Evolutionary conservation across 2,329 filamentous ascomycete species (phyloP), one percentile per base, ranked within the genome.

Genomic region (Fusarium domesticum): DNA sequence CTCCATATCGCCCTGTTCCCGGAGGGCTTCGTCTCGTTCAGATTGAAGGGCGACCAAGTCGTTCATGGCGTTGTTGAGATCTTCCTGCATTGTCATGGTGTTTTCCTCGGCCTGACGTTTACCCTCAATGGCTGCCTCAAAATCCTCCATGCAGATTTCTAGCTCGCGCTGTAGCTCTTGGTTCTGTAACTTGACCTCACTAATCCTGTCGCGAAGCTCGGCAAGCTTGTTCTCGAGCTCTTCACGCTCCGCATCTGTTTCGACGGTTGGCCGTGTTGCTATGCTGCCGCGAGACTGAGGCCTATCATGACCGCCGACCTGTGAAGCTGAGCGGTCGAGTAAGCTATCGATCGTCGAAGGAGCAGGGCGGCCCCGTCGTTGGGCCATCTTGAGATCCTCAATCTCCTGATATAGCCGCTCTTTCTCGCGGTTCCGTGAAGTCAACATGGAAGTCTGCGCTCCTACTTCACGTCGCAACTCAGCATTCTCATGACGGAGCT

Each of bases 381-480:
- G 85, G 2, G 87, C 83, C 58, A 97, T 82, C 69, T 97, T 98
- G 50, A 98, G 75, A 50, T 96, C 91, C 68, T 98, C 93, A 51
- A 97, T 97, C 64, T 98, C 92, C 63, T 96, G 89, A 65, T 97
- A 95, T 7, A 98, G 75, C 5, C 90, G 83, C 64, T 97, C 91
- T 63, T 96, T 95, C 64, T 98, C 93, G 18, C 90, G 86, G 61
- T 96, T 96, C 18, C 93, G 81, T 28, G 93, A 97, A 1, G 92
- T 96, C 25, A 98, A 78, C 89, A 98, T 97, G 0, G 91, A 96
- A 1, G 91, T 95, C 65, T 98, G 93, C 3, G 93, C 93, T 49
- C 91, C 89, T 20, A 97, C 87, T 66, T 97, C 91, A 42, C 91
- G 86, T 41, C 92, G 83, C 23, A 98, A 70, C 64, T 96, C 92